Conservation (phyloP, 768 basidiomycete genomes). For the Rhodotorula toruloides region DNA sequence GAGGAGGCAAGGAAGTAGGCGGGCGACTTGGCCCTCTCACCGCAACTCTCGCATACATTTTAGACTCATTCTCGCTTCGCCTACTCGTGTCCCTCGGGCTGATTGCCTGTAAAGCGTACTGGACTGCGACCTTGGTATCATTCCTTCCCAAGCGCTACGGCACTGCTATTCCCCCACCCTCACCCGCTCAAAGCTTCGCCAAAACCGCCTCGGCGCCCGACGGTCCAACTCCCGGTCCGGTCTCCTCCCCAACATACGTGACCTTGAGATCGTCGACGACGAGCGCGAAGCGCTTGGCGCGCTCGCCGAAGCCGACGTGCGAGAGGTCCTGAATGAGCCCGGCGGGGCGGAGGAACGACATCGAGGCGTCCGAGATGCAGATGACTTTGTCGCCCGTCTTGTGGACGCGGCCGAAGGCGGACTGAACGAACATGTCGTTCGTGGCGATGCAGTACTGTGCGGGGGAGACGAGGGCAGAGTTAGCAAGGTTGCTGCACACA, state of each 20-base stretch:
- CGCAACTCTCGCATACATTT: no score
- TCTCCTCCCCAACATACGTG: slow-evolving; percentile 51
- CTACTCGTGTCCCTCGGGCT: no score
- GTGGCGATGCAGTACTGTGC: slow-evolving; percentile 31
- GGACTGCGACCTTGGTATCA: no score
- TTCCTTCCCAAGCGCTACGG: no score
- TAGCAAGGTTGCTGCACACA: slow-evolving; percentile 2
- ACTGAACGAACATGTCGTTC: slow-evolving; percentile 39
- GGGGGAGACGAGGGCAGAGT: neutral
- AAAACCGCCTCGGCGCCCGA: slow-evolving; percentile 59
- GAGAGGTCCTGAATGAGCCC: slow-evolving; percentile 47
- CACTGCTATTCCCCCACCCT: neutral
- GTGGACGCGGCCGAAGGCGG: neutral
- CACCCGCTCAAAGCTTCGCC: slow-evolving; percentile 39
- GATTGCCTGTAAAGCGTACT: no score
- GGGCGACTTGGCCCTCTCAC: no score
- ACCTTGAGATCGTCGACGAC: slow-evolving; percentile 43
- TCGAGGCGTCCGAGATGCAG: slow-evolving; percentile 56
- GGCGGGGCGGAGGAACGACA: slow-evolving; percentile 50
- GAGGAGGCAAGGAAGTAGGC: neutral
- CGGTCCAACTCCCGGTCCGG: slow-evolving; percentile 53
- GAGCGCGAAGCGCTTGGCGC: slow-evolving; percentile 52
- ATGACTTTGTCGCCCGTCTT: slow-evolving; percentile 49
- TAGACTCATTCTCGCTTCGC: no score
- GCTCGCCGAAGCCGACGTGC: slow-evolving; percentile 57